Evolutionary conservation across 805 yeast genomes (phyloP), one percentile per base, ranked within the genome.

Genomic region (Saccharomyces jurei): DNA sequence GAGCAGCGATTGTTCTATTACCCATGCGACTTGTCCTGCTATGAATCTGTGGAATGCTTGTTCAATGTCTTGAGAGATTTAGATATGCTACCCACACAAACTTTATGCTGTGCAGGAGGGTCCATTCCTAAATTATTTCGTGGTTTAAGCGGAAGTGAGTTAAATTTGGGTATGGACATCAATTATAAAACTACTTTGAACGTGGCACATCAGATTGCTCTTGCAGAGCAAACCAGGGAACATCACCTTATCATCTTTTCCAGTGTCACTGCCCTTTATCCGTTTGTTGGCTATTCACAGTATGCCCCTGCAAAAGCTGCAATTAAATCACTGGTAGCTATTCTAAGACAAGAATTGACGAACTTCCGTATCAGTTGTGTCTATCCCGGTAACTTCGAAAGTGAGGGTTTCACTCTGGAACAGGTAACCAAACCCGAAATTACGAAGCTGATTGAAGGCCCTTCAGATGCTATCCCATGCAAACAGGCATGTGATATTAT

Each of bases 261-360:
- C 0, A 88, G 96, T 2, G 87, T 83, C 3, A 81, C 86, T 9
- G 90, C 95, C 2, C 82, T 86, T 60, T 92, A 81, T 73, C 89
- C 97, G 4, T 86, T 92, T 64, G 87, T 89, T 48, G 99, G 99
- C 0, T 94, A 94, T 67, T 79, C 83, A 0, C 92, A 89, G 62
- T 94, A 94, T 66, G 91, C 94, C 0, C 99, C 99, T 0, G 70
- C 83, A 60, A 94, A 94, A 67, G 85, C 89, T 0, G 96, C 97
- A 0, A 68, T 92, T 14, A 78, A 87, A 63, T 74, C 96, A 0
- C 72, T 94, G 13, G 84, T 90, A 0, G 87, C 86, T 50, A 75
- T 86, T 5, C 71, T 94, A 52, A 81, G 97, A 58, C 97, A 91
- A 61, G 99, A 94, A 67, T 84, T 86, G 5, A 84, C 82, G 63